phyloP scores from a whole-genome alignment of 73 alveolate species.

The Paramecium sexaurelia region DNA sequence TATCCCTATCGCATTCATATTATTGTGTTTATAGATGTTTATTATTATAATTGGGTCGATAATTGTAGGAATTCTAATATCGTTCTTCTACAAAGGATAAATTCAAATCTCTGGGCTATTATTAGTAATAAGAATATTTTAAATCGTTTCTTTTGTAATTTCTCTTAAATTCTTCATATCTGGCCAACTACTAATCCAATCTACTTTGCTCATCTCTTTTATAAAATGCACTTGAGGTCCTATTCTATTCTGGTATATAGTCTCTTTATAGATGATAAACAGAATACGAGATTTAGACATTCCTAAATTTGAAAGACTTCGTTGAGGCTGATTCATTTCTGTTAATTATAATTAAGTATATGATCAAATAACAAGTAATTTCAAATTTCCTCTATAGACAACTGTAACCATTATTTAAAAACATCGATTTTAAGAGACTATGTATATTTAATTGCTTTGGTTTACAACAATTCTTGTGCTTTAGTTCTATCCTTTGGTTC shows the following conservation, averaged over 20 bases:
- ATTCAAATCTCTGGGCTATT: neutral
- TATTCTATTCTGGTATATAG: neutral
- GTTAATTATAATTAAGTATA: neutral
- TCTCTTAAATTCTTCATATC: neutral
- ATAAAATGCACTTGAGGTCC: constrained; percentile 46
- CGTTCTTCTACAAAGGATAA: constrained; percentile 16
- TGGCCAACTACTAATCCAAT: neutral
- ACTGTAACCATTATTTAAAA: constrained; percentile 26
- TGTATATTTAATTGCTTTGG: constrained; percentile 9
- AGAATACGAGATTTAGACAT: constrained; percentile 20
- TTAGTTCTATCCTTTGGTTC: constrained; percentile 58
- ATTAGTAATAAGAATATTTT: neutral
- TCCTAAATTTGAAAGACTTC: constrained; percentile 20
- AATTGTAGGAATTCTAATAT: neutral
- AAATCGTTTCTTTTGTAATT: neutral
- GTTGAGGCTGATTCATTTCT: constrained; percentile 6
- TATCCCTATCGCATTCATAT: neutral
- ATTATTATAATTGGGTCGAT: neutral
- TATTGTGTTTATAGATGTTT: neutral
- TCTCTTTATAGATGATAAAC: neutral
- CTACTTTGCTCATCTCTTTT: neutral
- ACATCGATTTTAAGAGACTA: neutral
- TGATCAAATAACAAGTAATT: neutral
- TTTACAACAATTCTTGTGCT: constrained; percentile 42
- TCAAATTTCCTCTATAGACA: constrained; percentile 49